These are phyloP conservation scores for Daldinia vernicosa DNA, from an alignment of 495 filamentous ascomycete species.

Conservation along the genomic window DNA sequence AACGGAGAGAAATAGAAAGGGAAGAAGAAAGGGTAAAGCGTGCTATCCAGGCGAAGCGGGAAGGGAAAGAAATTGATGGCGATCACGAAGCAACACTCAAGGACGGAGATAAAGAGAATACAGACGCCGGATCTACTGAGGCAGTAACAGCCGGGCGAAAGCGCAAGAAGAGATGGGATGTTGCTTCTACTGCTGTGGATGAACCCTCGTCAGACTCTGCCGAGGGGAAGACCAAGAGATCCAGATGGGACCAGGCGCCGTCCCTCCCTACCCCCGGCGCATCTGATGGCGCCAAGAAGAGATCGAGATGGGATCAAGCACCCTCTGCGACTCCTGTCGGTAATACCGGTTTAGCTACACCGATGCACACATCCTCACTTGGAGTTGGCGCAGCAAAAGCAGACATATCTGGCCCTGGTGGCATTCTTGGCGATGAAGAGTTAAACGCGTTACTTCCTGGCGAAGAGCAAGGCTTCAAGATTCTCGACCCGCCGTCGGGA, in stretches of 20 bases:
- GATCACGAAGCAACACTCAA: constrained; percentile 75
- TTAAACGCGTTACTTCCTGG: constrained; percentile 89
- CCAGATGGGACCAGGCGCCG: constrained; percentile 91
- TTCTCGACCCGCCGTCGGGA: constrained; percentile 90
- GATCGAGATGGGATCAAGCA: constrained; percentile 91
- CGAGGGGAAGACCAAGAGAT: constrained; percentile 73
- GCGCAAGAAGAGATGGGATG: constrained; percentile 95
- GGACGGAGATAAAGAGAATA: constrained; percentile 75
- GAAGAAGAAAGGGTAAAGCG: constrained; percentile 90
- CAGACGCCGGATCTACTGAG: constrained; percentile 73
- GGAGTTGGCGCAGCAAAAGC: constrained; percentile 71
- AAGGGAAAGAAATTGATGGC: constrained; percentile 63
- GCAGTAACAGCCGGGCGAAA: constrained; percentile 71
- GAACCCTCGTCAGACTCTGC: constrained; percentile 58
- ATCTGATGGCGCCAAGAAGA: constrained; percentile 68
- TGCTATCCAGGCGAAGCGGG: constrained; percentile 77
- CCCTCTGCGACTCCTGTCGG: constrained; percentile 86
- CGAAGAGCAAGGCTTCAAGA: constrained; percentile 84
- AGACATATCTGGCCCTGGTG: constrained; percentile 81
- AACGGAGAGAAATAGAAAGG: constrained; percentile 85
- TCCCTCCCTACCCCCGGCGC: constrained; percentile 62
- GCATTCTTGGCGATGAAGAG: constrained; percentile 88
- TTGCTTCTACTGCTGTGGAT: constrained; percentile 62
- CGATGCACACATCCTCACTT: constrained; percentile 75
- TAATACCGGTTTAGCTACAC: constrained; percentile 81